phyloP scores from a whole-genome alignment of 371 early-diverging fungal genomes.

The Rhizopus arrhizus region DNA sequence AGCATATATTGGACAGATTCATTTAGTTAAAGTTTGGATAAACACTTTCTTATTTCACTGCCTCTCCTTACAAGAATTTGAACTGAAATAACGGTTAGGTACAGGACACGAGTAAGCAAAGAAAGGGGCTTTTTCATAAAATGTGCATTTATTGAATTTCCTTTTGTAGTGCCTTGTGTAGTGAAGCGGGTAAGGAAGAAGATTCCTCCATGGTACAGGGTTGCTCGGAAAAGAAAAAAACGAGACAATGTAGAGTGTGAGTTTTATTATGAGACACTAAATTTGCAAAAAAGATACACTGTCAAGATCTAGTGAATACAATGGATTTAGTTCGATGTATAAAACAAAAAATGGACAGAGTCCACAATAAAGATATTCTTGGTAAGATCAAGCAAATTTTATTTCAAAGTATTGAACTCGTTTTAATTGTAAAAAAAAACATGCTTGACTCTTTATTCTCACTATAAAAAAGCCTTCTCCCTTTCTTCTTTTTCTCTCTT shows the following conservation, averaged over 20 bases:
- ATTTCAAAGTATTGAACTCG: too few species aligned
- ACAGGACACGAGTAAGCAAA: too few species aligned
- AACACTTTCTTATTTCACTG: too few species aligned
- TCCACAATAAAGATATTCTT: constrained; percentile 3
- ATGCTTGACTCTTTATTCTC: too few species aligned
- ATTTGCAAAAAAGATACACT: constrained; percentile 36
- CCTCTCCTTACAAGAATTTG: too few species aligned
- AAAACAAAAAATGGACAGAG: constrained; percentile 25
- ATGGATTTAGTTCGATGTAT: constrained; percentile 54
- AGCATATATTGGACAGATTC: too few species aligned
- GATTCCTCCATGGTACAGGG: constrained; percentile 57
- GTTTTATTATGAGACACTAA: not conserved
- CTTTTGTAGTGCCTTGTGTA: constrained; percentile 53
- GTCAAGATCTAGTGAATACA: constrained; percentile 61
- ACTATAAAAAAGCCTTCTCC: not conserved
- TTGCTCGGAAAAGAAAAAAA: constrained; percentile 49
- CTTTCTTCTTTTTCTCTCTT: constrained; percentile 1
- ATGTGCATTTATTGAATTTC: too few species aligned
- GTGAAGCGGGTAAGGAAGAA: constrained; percentile 63
- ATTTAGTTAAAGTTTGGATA: too few species aligned
- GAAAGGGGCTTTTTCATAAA: too few species aligned
- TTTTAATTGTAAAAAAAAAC: too few species aligned
- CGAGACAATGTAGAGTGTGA: constrained; percentile 28
- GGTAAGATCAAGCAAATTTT: too few species aligned
- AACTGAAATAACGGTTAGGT: too few species aligned